phyloP scores from a whole-genome alignment of 192 early-diverging fungal species.

The Allomyces arbusculus region DNA sequence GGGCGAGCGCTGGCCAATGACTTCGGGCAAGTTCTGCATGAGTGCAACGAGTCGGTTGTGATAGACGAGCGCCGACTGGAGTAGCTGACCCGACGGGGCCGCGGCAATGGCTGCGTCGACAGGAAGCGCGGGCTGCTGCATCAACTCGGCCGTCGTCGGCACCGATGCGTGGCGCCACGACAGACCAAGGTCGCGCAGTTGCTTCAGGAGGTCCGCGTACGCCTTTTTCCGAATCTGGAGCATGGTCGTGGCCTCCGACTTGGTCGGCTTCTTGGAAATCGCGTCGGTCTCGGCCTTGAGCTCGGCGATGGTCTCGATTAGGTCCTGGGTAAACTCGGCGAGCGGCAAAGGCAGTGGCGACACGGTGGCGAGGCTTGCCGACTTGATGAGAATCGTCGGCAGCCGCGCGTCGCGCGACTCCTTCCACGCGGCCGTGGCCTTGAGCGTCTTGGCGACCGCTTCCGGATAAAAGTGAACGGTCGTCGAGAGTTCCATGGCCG shows the following conservation, averaged over 20 bases:
- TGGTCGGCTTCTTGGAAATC: background rate
- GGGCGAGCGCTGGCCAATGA: background rate
- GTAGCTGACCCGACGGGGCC: background rate
- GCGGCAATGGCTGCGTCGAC: background rate
- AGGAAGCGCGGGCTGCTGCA: no score
- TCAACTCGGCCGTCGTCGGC: background rate
- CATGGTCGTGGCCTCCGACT: background rate
- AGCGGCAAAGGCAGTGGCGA: background rate
- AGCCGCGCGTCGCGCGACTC: background rate
- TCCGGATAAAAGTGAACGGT: background rate
- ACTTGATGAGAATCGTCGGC: background rate
- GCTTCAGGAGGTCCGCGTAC: slow-evolving; percentile 52
- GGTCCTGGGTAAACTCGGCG: background rate
- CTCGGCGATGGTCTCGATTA: background rate
- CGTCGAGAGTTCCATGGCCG: background rate
- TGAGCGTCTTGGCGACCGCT: slow-evolving; percentile 10
- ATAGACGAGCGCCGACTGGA: background rate
- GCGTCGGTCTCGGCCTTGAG: background rate
- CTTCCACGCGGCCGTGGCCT: slow-evolving; percentile 25
- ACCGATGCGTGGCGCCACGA: slow-evolving; percentile 7
- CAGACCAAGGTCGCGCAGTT: slow-evolving; percentile 42
- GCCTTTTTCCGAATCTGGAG: slow-evolving; percentile 29
- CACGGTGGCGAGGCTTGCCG: background rate
- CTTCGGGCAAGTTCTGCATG: background rate
- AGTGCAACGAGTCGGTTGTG: background rate